Conservation (phyloP, 768 basidiomycete genomes). For the Mycena rebaudengoi region DNA sequence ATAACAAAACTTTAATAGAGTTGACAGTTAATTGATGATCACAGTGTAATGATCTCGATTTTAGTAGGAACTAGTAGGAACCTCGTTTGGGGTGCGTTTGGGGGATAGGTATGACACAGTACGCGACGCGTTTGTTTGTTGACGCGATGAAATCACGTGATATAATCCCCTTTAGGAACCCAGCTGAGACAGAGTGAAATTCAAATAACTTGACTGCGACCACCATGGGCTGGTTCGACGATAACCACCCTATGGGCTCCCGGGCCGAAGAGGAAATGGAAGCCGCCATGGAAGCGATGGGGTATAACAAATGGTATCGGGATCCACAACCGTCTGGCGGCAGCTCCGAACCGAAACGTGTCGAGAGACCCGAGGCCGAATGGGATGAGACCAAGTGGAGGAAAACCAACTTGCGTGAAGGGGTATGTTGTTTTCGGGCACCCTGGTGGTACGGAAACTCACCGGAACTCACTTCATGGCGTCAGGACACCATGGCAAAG, state of each 20-base stretch:
- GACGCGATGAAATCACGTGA: too few species aligned
- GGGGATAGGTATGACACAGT: too few species aligned
- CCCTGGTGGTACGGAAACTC: too few species aligned
- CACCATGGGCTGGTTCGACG: conserved; percentile 23
- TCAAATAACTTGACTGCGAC: background rate
- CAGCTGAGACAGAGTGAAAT: too few species aligned
- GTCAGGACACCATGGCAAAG: conserved; percentile 22
- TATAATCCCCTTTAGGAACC: too few species aligned
- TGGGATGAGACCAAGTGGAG: conserved; percentile 24
- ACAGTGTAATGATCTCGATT: too few species aligned
- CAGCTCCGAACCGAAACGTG: conserved; percentile 2
- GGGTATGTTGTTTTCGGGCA: background rate
- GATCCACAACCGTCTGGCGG: conserved; percentile 21
- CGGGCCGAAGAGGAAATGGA: conserved; percentile 18
- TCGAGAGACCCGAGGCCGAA: conserved; percentile 19
- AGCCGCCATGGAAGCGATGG: conserved; percentile 16
- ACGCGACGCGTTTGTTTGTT: too few species aligned
- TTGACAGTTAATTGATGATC: too few species aligned
- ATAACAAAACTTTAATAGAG: too few species aligned
- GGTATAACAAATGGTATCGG: conserved; percentile 16
- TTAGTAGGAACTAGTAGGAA: too few species aligned
- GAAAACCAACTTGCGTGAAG: conserved; percentile 15
- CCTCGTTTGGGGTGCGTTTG: too few species aligned
- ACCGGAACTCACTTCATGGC: too few species aligned
- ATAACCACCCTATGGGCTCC: conserved; percentile 22